Percentiles rank a stretch among this genome's conserved stretches.
phyloP scores from a whole-genome alignment of 345 rosid species.

The Hibiscus mutabilis region DNA sequence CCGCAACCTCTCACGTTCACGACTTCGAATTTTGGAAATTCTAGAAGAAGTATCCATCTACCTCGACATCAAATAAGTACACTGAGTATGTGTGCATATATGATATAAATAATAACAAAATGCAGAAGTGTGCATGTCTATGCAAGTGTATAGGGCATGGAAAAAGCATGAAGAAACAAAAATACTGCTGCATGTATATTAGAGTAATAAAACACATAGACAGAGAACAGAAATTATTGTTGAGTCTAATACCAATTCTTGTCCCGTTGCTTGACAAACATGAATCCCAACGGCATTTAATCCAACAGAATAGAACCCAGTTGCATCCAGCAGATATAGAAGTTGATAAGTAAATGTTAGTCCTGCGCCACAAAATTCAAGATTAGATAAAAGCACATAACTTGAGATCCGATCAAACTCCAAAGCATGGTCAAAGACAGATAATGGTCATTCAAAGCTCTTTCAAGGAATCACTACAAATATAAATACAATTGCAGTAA shows the following conservation, averaged over 20 bases:
- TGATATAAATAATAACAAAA: not conserved
- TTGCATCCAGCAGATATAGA: slow-evolving; percentile 90
- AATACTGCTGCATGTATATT: not conserved
- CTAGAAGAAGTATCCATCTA: slow-evolving; percentile 98
- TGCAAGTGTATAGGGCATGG: not conserved
- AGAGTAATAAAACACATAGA: not conserved
- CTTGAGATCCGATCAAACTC: not conserved
- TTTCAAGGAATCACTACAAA: slow-evolving; percentile 8
- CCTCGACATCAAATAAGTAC: slow-evolving; percentile 34
- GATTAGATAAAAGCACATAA: slow-evolving; percentile 21
- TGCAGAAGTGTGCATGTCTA: not conserved
- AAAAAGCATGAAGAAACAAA: not conserved
- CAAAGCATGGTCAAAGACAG: not conserved
- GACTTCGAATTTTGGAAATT: slow-evolving; percentile 83
- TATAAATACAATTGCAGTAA: not conserved
- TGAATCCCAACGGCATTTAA: slow-evolving; percentile 88
- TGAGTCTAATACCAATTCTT: slow-evolving; percentile 68
- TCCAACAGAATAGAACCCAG: slow-evolving; percentile 86
- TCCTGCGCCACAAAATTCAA: slow-evolving; percentile 46
- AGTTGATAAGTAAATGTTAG: slow-evolving; percentile 86
- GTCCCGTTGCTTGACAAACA: slow-evolving; percentile 99
- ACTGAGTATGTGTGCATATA: not conserved
- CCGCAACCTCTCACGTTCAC: slow-evolving; percentile 93
- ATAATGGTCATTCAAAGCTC: slow-evolving; percentile 1
- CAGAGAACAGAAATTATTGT: slow-evolving; percentile 2